Base-by-base conservation (phyloP, 805 yeast genomes). In the Torulaspora franciscae region DNA sequence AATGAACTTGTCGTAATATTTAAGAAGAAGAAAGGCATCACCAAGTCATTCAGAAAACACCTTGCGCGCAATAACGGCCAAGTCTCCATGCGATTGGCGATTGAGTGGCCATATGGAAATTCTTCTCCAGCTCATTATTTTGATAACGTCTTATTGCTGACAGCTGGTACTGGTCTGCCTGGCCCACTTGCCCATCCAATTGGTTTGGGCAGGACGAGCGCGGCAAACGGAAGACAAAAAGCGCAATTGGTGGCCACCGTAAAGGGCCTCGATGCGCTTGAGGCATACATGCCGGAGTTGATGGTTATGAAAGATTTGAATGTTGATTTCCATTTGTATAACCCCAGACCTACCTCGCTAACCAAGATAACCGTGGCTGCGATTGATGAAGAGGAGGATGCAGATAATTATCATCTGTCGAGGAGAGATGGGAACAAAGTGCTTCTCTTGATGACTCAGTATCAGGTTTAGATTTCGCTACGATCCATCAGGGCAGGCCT, bases 81-180 rank as follows among this genome's bases (percentile, higher is more conserved):
- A 10, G 50, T 62, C 25, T 47, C 56, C 23, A 59, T 75, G 40
- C 66, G 65, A 15, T 55, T 72, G 7, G 61, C 70, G 5, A 33
- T 79, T 3, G 91, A 84, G 57, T 90, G 91, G 1, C 89, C 90
- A 2, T 84, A 85, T 56, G 87, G 91, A 1, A 68, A 69, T 30
- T 51, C 74, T 2, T 58, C 76, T 3, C 75, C 81, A 2, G 65
- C 77, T n/a, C 65, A 68, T 23, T 64, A 68, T 36, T 82, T 74
- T 52, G 75, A 79, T 39, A 72, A 75, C 45, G 75, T 81, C 6
- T 69, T 82, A 7, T 71, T 81, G 30, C 49, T 84, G 15, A 83
- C 90, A 3, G 90, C 87, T 37, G 91, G 93, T 29, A 79, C 79
- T 40, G 93, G 93, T 44, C 69, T 85, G 42, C 81, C 91, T 0